phyloP scores from a whole-genome alignment of 345 rosid genomes.

The Theobroma cacao region DNA sequence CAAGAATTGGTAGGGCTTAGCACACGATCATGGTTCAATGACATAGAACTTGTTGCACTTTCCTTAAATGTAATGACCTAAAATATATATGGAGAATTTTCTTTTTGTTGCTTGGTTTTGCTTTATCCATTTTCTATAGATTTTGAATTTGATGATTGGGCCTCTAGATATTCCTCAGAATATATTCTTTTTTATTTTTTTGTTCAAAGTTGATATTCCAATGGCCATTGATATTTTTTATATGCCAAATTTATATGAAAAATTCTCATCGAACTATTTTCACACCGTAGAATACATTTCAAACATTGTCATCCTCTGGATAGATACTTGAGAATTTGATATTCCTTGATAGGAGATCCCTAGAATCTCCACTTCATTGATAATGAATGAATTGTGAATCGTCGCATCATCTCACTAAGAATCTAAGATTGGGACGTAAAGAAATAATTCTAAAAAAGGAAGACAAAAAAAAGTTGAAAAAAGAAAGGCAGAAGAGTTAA shows the following conservation, averaged over 20 bases:
- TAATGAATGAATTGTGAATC: not conserved
- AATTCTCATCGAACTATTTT: not conserved
- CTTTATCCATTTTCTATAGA: not conserved
- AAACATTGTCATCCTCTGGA: not conserved
- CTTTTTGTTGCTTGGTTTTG: not conserved
- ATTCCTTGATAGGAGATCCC: not conserved
- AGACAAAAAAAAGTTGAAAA: not conserved
- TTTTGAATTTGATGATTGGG: not conserved
- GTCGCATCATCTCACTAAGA: not conserved
- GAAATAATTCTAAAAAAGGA: not conserved
- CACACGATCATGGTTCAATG: not conserved
- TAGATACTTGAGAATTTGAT: not conserved
- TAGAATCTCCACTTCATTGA: not conserved
- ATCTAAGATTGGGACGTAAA: not conserved
- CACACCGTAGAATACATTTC: not conserved
- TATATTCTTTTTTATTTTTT: not conserved
- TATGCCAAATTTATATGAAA: not conserved
- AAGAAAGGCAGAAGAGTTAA: not conserved
- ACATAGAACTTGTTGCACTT: not conserved
- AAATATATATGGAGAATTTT: not conserved
- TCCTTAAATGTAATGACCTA: not conserved
- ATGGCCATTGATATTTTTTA: not conserved
- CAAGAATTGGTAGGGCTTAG: not conserved
- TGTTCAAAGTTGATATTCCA: not conserved
- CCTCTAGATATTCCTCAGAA: not conserved